A percentile compares a stretch with the other conserved stretches of the same genome.
phyloP scores from a whole-genome alignment of 129 eudicot genomes.

The Helianthus tuberosus region DNA sequence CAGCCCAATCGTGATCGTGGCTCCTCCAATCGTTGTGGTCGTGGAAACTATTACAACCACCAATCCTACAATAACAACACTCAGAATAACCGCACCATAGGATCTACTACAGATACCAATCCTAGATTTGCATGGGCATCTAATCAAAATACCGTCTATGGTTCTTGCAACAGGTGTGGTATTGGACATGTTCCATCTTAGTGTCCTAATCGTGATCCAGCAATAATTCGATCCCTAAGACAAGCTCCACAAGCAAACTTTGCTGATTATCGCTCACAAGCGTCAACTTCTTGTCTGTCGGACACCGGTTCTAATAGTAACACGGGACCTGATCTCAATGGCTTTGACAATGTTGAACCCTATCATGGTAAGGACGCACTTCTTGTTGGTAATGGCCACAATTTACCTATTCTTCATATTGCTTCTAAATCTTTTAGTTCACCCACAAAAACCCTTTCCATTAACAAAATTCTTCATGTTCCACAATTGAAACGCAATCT shows the following conservation, averaged over 20 bases:
- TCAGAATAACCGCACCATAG: not conserved
- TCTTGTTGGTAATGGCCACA: too few species aligned
- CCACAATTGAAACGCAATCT: too few species aligned
- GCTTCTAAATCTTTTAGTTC: too few species aligned
- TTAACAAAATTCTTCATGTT: too few species aligned
- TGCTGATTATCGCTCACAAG: not conserved
- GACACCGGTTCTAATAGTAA: not conserved
- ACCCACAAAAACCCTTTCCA: too few species aligned
- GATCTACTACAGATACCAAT: not conserved
- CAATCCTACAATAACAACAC: too few species aligned
- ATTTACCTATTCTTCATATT: too few species aligned
- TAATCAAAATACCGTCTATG: not conserved
- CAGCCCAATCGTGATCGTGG: not conserved
- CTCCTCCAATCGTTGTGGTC: not conserved
- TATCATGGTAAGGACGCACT: too few species aligned
- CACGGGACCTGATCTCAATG: not conserved
- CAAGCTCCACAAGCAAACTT: constrained; percentile 8
- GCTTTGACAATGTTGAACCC: too few species aligned
- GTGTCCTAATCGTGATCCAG: too few species aligned
- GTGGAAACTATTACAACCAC: not conserved
- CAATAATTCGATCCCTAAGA: not conserved
- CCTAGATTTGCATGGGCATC: constrained; percentile 10
- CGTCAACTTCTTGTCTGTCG: not conserved
- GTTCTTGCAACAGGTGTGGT: not conserved
- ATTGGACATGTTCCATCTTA: not conserved